Conservation (phyloP, 257 asterid genomes). For the Plectranthus barbatus region DNA sequence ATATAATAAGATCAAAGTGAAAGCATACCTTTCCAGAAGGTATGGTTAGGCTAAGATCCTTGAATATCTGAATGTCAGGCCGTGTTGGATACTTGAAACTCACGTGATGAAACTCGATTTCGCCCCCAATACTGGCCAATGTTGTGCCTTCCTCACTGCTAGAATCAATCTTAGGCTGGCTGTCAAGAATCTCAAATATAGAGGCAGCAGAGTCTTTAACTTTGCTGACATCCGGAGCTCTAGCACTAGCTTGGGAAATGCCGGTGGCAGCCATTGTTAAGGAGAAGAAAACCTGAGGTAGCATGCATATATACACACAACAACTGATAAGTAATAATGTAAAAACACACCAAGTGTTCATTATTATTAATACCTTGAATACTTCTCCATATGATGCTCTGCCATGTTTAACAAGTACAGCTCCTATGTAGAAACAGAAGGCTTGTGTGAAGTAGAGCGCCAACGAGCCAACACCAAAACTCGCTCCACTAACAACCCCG, state of each 20-base stretch:
- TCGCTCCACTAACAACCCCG: slow-evolving; percentile 54
- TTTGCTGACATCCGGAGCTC: slow-evolving; percentile 58
- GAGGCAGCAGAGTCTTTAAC: slow-evolving; percentile 55
- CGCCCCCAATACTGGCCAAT: slow-evolving; percentile 32
- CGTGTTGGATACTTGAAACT: slow-evolving; percentile 34
- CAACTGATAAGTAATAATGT: too few relatives aligned
- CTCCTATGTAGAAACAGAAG: slow-evolving; percentile 70
- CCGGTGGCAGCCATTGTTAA: slow-evolving; percentile 68
- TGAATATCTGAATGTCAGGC: slow-evolving; percentile 38
- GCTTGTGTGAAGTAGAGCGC: slow-evolving; percentile 45
- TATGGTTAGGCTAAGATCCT: slow-evolving; percentile 40
- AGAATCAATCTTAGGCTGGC: slow-evolving; percentile 54
- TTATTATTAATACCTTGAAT: too few relatives aligned
- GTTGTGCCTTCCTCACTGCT: slow-evolving; percentile 44
- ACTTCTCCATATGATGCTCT: slow-evolving; percentile 54
- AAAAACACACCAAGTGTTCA: too few relatives aligned
- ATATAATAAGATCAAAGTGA: too few relatives aligned
- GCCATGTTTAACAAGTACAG: slow-evolving; percentile 40
- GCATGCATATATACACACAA: too few relatives aligned
- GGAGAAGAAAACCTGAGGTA: slow-evolving; percentile 66
- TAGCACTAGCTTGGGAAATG: slow-evolving; percentile 54
- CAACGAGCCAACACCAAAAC: slow-evolving; percentile 47
- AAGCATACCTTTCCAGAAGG: slow-evolving; percentile 59
- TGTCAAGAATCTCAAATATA: slow-evolving; percentile 59
- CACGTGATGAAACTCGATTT: slow-evolving; percentile 45